Conservation (phyloP, 257 asterid genomes). For the Solanum medicagineum region DNA sequence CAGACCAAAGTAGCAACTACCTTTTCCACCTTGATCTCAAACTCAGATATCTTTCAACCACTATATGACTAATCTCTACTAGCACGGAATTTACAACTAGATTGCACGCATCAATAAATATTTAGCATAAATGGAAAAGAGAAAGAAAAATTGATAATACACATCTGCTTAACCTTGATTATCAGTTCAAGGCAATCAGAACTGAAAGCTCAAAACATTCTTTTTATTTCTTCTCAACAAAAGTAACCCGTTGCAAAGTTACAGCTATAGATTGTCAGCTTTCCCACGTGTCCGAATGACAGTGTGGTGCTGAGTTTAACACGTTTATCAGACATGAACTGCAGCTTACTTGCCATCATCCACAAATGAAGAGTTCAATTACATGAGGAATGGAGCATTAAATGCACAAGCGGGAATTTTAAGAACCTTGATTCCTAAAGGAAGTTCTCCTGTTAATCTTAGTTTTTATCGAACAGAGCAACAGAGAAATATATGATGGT, state of each 20-base stretch:
- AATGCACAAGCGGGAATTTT: neutral
- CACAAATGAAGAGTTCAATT: neutral
- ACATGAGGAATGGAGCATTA: neutral
- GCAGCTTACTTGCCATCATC: conserved; percentile 12
- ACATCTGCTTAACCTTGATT: neutral
- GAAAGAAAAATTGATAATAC: neutral
- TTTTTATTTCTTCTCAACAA: conserved; percentile 12
- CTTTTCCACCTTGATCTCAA: neutral
- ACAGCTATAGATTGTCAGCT: conserved; percentile 9
- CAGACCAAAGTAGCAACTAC: neutral
- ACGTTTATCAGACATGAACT: neutral
- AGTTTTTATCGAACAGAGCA: neutral
- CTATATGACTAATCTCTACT: neutral
- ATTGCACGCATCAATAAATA: neutral
- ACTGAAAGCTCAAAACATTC: conserved; percentile 4
- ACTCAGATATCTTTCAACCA: neutral
- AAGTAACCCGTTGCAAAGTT: conserved; percentile 17
- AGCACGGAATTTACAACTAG: neutral
- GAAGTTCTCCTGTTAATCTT: neutral
- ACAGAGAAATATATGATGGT: neutral
- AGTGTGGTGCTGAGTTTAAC: neutral
- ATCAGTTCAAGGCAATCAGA: neutral
- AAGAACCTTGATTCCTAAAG: neutral
- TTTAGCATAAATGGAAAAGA: neutral
- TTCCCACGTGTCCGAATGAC: neutral